Evolutionary conservation across 1,284 basidiomycete species (phyloP), one percentile per base, ranked within the genome.

Genomic region (Cryptococcus sp.): DNA sequence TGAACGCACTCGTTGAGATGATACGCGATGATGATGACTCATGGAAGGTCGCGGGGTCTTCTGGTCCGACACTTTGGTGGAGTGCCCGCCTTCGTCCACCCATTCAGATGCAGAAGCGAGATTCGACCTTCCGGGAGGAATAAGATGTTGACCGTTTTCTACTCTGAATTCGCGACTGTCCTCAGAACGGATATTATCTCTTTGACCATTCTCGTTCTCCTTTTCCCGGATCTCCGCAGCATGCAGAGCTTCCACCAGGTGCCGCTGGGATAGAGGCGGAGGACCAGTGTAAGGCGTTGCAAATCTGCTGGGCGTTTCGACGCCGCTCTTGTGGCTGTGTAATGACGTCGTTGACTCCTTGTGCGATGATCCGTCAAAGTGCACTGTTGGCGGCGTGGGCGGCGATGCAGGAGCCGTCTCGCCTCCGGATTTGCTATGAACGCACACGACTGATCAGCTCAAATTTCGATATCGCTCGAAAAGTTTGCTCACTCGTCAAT

Each of bases 401-500:
- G 68, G 67, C 17, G 68, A 68, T 3, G 66, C 50, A 13, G 69
- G 63, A 35, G 69, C 66, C 23, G 61, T 54, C 42, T 72, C 66
- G 42, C 72, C 69, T 3, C 65, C 60, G 45, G 69, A 67, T 60
- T 71, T 64, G 57, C 66, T 66, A 54, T 48, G 40, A 25, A 30
- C 16, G 25, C 19, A 20, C 40, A n/a, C 38, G 46, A n/a, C n/a
- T 52, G 45, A 52, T 40, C 38, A 47, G 35, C 7, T 22, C 80
- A 63, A 20, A n/a, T 25, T 40, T 17, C 22, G 27, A n/a, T 19
- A 13, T 25, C 47, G 11, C 35, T 25, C 19, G 23, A 83, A 3
- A 81, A 80, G 11, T 74, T 71, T 0, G 88, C 89, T 55, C 86
- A 89, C 80, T 95, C 92, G 69, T 93, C 89, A 57, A 95, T 95